A percentile compares a stretch with the other conserved stretches of the same genome.
Evolutionary conservation across 345 rosid genomes (phyloP).

Genomic region (Nasturtium officinale): DNA sequence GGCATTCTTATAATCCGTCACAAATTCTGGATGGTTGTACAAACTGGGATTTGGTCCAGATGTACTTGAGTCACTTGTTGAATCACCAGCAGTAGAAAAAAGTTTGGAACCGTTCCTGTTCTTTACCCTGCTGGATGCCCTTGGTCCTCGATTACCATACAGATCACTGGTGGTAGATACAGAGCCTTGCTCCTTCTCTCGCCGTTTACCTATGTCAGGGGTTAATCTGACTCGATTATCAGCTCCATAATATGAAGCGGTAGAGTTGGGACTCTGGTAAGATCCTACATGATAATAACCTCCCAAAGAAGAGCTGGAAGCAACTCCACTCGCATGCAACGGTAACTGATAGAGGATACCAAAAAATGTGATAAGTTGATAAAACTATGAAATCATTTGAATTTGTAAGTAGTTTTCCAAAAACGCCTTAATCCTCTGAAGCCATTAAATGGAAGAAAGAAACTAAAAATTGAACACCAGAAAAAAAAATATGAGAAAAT

Average conservation of each 20-base stretch:
- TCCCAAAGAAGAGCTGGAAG: slow-evolving; percentile 55
- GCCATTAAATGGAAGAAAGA: not conserved
- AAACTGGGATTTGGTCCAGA: slow-evolving; percentile 45
- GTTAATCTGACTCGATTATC: slow-evolving; percentile 47
- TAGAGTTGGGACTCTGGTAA: slow-evolving; percentile 46
- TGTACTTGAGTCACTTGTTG: slow-evolving; percentile 43
- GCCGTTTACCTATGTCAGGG: slow-evolving; percentile 59
- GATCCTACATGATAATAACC: slow-evolving; percentile 50
- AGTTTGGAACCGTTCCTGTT: slow-evolving; percentile 48
- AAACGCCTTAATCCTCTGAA: not conserved
- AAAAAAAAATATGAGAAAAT: not conserved
- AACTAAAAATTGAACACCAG: not conserved
- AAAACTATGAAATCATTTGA: not conserved
- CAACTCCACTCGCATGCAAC: slow-evolving; percentile 51
- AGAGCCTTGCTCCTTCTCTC: slow-evolving; percentile 56
- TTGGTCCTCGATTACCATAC: slow-evolving; percentile 69
- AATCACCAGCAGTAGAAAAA: slow-evolving; percentile 42
- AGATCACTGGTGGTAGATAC: slow-evolving; percentile 50
- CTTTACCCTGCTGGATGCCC: slow-evolving; percentile 58
- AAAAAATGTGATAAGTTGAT: not conserved
- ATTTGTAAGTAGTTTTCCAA: not conserved
- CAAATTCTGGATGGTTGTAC: slow-evolving; percentile 56
- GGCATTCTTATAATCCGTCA: slow-evolving; percentile 58
- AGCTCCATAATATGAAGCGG: slow-evolving; percentile 40
- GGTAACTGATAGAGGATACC: slow-evolving; percentile 41